Conservation (phyloP, 2,329 filamentous ascomycete genomes). For the Fusarium verrucosum region DNA sequence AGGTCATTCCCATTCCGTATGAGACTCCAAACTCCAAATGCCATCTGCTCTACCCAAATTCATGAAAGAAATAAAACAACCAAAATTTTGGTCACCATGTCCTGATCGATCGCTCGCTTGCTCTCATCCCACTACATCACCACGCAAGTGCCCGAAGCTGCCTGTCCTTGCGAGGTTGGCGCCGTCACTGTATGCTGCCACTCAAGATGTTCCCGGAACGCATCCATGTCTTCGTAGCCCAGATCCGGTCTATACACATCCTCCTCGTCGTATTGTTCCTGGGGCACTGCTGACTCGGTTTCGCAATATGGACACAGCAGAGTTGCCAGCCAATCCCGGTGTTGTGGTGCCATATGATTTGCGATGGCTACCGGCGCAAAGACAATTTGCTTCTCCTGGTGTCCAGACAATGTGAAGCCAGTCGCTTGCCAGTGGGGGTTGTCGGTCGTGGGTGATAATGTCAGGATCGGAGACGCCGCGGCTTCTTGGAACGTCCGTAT, state of each 20-base stretch:
- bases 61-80: conserved; percentile 6
- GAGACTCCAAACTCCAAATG: conserved; percentile 42
- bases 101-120: neutral
- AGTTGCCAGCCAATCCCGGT: conserved; percentile 62
- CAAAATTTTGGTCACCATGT: neutral
- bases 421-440: conserved; percentile 63
- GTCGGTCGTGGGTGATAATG: conserved; percentile 41
- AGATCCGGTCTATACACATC: conserved; percentile 59
- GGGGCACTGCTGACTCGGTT: conserved; percentile 56
- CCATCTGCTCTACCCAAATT: conserved; percentile 26
- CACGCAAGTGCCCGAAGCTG: conserved; percentile 52
- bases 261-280: conserved; percentile 60
- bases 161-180: conserved; percentile 49
- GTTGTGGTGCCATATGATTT: conserved; percentile 62
- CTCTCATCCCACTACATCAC: conserved; percentile 55
- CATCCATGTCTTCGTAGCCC: conserved; percentile 60
- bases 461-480: conserved; percentile 34
- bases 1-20: neutral
- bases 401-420: conserved; percentile 52
- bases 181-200: conserved; percentile 62
- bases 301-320: conserved; percentile 67
- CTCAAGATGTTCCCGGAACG: conserved; percentile 64
- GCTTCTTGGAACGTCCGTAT: conserved; percentile 50
- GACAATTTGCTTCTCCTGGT: conserved; percentile 60
- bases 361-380: conserved; percentile 67